These are phyloP conservation scores for Phytopythium aichiense DNA, from an alignment of 352 stramenopile species.

Conservation along the genomic window DNA sequence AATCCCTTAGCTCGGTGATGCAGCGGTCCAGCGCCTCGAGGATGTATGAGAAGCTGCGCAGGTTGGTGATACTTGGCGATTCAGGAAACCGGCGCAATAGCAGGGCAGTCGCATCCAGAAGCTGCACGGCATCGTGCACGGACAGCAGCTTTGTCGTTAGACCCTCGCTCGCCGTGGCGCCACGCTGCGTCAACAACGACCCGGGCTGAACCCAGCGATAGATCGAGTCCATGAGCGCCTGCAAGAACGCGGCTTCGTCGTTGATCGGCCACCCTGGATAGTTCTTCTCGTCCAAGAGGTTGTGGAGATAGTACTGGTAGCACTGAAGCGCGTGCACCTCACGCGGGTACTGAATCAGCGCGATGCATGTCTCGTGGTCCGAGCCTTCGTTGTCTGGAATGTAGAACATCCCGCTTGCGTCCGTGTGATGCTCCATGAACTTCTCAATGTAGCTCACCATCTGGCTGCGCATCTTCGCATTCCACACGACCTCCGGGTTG, in stretches of 20 bases:
- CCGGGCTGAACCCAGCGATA: conserved; percentile 73
- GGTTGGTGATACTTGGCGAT: conserved; percentile 47
- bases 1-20: conserved; percentile 67
- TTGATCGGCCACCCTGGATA: conserved; percentile 90
- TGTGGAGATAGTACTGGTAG: conserved; percentile 88
- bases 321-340: conserved; percentile 84
- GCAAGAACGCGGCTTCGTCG: conserved; percentile 70
- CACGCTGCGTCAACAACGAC: conserved; percentile 32
- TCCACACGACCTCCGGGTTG: conserved; percentile 87
- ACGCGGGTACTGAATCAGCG: conserved; percentile 77
- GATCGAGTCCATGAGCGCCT: conserved; percentile 70
- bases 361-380: conserved; percentile 75
- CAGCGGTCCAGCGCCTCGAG: conserved; percentile 77
- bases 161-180: conserved; percentile 32
- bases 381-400: conserved; percentile 63
- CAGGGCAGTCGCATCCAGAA: conserved; percentile 66
- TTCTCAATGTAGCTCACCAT: conserved; percentile 86
- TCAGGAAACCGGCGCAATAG: conserved; percentile 74
- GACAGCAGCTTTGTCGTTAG: conserved; percentile 61
- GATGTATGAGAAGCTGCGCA: conserved; percentile 66
- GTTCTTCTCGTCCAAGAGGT: conserved; percentile 78
- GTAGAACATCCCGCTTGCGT: conserved; percentile 65
- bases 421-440: conserved; percentile 74
- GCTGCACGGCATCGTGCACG: conserved; percentile 66
- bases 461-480: conserved; percentile 78